These are phyloP conservation scores for Lipomyces yamadae DNA, from an alignment of 805 yeast species.

Conservation along the genomic window DNA sequence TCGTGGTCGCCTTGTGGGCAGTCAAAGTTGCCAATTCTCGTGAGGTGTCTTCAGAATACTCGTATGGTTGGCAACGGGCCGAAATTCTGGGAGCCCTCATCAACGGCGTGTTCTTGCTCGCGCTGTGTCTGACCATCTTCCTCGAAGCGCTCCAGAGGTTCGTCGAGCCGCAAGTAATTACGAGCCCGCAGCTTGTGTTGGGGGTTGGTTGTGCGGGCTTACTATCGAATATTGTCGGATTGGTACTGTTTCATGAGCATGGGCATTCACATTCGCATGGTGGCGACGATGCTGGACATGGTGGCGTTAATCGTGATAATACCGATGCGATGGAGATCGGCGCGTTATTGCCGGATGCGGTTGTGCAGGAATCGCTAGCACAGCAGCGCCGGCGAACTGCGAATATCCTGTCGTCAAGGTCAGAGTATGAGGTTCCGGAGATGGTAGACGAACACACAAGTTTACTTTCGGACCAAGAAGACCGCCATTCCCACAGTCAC, in stretches of 20 bases:
- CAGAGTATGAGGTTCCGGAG: constrained; percentile 40
- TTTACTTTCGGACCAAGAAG: constrained; percentile 41
- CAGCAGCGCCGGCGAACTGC: constrained; percentile 27
- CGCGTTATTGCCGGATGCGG: constrained; percentile 31
- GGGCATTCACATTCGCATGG: constrained; percentile 65
- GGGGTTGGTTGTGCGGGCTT: constrained; percentile 85
- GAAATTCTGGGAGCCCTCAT: constrained; percentile 94
- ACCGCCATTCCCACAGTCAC: constrained; percentile 28
- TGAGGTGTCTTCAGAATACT: constrained; percentile 84
- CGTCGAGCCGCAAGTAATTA: constrained; percentile 74
- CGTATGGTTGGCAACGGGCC: constrained; percentile 98
- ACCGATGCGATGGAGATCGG: constrained; percentile 33
- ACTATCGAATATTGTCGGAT: constrained; percentile 78
- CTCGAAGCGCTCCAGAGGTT: constrained; percentile 93
- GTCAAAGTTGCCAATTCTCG: constrained; percentile 83
- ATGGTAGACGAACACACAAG: constrained; percentile 48
- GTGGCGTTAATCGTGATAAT: constrained; percentile 28
- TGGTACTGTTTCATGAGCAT: constrained; percentile 86
- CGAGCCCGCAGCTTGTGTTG: constrained; percentile 81
- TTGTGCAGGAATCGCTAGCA: constrained; percentile 22
- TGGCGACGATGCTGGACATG: constrained; percentile 38
- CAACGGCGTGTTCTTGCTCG: constrained; percentile 90
- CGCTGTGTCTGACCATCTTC: constrained; percentile 87
- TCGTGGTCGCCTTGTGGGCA: constrained; percentile 94
- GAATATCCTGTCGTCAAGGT: constrained; percentile 2